These are phyloP conservation scores for Sclerotinia sclerotiorum DNA, from an alignment of 2,329 filamentous ascomycete species.

Conservation along the genomic window DNA sequence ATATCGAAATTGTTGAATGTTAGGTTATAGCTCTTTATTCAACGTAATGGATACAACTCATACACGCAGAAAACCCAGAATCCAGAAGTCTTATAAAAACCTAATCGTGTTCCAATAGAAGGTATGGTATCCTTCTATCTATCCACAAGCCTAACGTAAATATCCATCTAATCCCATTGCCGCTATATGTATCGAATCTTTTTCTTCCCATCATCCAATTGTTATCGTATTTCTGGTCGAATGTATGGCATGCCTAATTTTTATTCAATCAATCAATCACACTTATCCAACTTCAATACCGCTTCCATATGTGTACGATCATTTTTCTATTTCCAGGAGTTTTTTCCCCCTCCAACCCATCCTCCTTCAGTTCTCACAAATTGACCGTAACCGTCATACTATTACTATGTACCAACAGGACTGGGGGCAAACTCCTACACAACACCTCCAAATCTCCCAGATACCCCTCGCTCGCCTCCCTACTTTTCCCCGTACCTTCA, in stretches of 20 bases:
- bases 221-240: background rate
- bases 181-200: background rate
- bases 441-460: slow-evolving; percentile 36
- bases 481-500: slow-evolving; percentile 32
- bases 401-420: slow-evolving; percentile 33
- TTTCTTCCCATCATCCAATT: too few relatives aligned
- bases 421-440: slow-evolving; percentile 27
- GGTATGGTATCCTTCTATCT: background rate
- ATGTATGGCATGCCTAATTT: background rate
- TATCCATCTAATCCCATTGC: background rate
- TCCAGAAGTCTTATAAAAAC: background rate
- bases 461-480: slow-evolving; percentile 36
- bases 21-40: too few relatives aligned
- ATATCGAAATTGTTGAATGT: too few relatives aligned
- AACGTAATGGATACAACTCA: too few relatives aligned
- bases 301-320: background rate
- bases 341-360: background rate
- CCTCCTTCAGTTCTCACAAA: slow-evolving; percentile 6
- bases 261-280: background rate
- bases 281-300: background rate
- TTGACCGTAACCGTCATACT: slow-evolving; percentile 32
- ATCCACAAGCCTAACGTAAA: background rate
- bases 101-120: background rate
- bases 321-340: too few relatives aligned
- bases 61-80: too few relatives aligned